Conservation (phyloP, 345 rosid genomes). For the Clausena lansium region DNA sequence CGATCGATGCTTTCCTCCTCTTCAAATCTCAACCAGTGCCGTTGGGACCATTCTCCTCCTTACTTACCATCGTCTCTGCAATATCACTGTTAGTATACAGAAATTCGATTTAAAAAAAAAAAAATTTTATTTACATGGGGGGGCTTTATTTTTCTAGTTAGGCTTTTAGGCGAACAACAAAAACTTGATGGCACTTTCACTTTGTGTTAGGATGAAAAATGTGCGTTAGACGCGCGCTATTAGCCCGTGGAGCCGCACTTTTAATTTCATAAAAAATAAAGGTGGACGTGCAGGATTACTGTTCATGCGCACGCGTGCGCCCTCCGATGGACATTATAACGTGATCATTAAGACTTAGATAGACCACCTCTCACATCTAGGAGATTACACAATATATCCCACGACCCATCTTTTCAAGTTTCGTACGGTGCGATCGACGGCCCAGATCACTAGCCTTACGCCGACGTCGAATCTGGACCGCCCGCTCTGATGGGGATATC, state of each 20-base stretch:
- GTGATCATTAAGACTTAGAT: slow-evolving; percentile 27
- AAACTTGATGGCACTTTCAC: no score
- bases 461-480: slow-evolving; percentile 3
- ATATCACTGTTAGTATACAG: no score
- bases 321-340: slow-evolving; percentile 26
- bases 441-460: neutral
- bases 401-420: neutral
- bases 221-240: neutral
- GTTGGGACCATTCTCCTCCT: neutral
- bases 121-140: no score
- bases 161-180: no score
- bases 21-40: slow-evolving; percentile 2
- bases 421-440: neutral
- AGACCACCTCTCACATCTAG: slow-evolving; percentile 25
- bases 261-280: neutral
- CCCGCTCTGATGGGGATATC: neutral
- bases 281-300: slow-evolving; percentile 19
- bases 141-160: no score
- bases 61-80: no score
- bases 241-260: slow-evolving; percentile 4
- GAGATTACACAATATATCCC: slow-evolving; percentile 15
- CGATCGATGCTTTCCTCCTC: neutral
- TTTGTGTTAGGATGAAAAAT: no score
- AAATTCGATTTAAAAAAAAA: no score
- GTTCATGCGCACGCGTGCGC: slow-evolving; percentile 42